Conservation (phyloP, 225 moss, liverwort and hornwort species). For the Takakia lepidozioides region DNA sequence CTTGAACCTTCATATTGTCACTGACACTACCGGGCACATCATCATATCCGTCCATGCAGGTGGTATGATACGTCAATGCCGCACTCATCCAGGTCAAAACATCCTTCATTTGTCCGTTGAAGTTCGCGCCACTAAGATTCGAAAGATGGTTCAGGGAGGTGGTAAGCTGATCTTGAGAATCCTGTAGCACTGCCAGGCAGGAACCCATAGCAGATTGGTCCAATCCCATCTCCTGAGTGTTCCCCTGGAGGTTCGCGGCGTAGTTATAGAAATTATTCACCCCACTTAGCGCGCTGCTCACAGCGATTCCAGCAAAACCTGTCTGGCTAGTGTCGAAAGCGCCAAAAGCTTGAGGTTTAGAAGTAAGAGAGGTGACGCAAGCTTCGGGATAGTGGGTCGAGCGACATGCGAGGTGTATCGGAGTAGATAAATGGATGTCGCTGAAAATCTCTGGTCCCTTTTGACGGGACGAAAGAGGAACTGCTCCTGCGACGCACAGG, state of each 20-base stretch:
- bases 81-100: constrained; percentile 24
- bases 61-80: constrained; percentile 20
- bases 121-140: not conserved
- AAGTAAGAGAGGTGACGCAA: too few species aligned
- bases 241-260: constrained; percentile 5
- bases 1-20: not conserved
- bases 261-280: constrained; percentile 4
- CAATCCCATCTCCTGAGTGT: not conserved
- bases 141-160: constrained; percentile 1
- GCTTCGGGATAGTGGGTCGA: too few species aligned
- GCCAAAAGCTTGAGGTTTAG: too few species aligned
- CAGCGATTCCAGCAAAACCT: not conserved
- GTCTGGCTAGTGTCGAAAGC: not conserved
- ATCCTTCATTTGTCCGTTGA: constrained; percentile 2
- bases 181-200: constrained; percentile 9
- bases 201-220: constrained; percentile 4
- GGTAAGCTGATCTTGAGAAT: constrained; percentile 5
- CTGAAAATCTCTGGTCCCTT: too few species aligned
- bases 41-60: constrained; percentile 12
- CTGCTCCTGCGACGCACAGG: too few species aligned
- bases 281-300: constrained; percentile 7
- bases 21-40: constrained; percentile 7
- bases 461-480: too few species aligned
- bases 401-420: too few species aligned
- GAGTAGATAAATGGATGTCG: too few species aligned